Evolutionary conservation across 2,329 filamentous ascomycete genomes (phyloP).

Genomic region (Penicillium sp.): DNA sequence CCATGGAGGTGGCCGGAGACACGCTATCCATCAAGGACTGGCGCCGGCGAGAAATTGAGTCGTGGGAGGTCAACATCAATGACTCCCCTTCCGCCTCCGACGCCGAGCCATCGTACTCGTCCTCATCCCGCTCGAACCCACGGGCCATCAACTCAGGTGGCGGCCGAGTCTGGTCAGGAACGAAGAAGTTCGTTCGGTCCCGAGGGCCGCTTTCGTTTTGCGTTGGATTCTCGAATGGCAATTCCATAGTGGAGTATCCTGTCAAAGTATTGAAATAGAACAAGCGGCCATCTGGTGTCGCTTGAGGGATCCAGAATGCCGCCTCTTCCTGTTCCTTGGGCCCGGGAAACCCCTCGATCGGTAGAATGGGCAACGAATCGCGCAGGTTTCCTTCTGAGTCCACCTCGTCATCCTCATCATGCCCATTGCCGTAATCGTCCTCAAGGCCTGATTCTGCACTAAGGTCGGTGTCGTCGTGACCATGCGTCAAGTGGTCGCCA

Average conservation of each 20-base stretch:
- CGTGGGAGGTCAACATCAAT: constrained; percentile 64
- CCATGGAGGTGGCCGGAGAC: constrained; percentile 85
- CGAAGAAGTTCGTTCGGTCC: constrained; percentile 81
- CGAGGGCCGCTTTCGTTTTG: constrained; percentile 78
- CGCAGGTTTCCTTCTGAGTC: constrained; percentile 66
- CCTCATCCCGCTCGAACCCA: constrained; percentile 77
- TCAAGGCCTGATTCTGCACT: constrained; percentile 53
- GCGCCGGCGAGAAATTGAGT: constrained; percentile 64
- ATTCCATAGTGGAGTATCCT: constrained; percentile 87
- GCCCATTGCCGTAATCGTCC: constrained; percentile 61
- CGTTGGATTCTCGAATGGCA: constrained; percentile 87
- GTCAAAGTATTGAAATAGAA: constrained; percentile 99
- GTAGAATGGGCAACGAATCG: constrained; percentile 59
- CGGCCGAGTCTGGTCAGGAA: constrained; percentile 85
- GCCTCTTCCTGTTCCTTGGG: constrained; percentile 72
- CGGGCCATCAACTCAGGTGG: constrained; percentile 88
- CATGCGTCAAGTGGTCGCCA: constrained; percentile 59
- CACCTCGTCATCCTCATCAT: constrained; percentile 62
- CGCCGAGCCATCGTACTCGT: constrained; percentile 89
- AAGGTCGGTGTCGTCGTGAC: constrained; percentile 53
- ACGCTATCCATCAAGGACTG: constrained; percentile 68
- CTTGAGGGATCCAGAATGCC: constrained; percentile 98
- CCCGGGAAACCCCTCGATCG: constrained; percentile 64
- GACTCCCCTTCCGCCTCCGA: constrained; percentile 80
- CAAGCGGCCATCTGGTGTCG: constrained; percentile 83